phyloP scores from a whole-genome alignment of 257 asterid species.

The Solanum paucissectum region DNA sequence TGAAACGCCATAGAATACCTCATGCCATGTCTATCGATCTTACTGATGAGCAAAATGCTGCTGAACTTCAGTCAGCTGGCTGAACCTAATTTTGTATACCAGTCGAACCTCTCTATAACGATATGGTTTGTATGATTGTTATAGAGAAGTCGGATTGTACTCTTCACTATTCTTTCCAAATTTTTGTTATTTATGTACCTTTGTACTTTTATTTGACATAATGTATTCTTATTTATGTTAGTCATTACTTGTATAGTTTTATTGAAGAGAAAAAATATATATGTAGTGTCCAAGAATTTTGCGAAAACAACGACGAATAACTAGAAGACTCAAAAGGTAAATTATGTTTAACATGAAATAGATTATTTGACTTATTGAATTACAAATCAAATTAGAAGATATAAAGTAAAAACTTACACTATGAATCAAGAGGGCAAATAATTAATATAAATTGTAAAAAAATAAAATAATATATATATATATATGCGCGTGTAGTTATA shows the following conservation, averaged over 20 bases:
- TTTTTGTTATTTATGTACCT: not conserved
- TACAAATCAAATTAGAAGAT: not conserved
- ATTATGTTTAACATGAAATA: not conserved
- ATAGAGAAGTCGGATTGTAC: not conserved
- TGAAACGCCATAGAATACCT: slow-evolving; percentile 83
- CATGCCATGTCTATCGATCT: slow-evolving; percentile 63
- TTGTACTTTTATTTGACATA: not conserved
- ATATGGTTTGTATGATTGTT: not conserved
- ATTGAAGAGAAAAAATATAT: not conserved
- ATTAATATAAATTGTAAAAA: not conserved
- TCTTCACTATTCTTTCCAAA: not conserved
- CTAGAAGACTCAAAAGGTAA: not conserved
- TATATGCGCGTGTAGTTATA: too few relatives aligned
- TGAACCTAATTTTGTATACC: slow-evolving; percentile 20
- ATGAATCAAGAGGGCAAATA: not conserved
- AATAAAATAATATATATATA: too few relatives aligned
- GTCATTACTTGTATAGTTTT: not conserved
- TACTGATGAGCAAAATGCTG: slow-evolving; percentile 24
- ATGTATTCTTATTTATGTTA: not conserved
- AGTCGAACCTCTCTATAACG: not conserved
- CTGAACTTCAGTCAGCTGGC: slow-evolving; percentile 28
- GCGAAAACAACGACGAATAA: not conserved
- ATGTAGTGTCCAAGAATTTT: not conserved
- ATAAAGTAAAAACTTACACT: too few relatives aligned
- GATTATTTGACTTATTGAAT: not conserved